These are phyloP conservation scores for Gloeostereum incarnatum DNA, from an alignment of 768 basidiomycete species.

Conservation along the genomic window DNA sequence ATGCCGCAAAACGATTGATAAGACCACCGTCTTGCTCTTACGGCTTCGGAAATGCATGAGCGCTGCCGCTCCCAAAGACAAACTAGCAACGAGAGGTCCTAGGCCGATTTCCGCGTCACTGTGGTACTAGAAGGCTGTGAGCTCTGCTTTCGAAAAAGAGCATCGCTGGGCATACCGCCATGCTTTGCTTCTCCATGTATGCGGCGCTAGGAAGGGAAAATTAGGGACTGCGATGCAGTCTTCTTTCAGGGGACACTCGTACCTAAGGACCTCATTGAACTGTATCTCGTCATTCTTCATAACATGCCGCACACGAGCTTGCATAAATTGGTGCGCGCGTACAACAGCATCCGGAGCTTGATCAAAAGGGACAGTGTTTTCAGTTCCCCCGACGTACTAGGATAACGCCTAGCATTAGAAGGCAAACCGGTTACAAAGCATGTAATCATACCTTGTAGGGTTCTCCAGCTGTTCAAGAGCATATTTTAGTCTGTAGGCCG, in stretches of 20 bases:
- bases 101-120: slow-evolving; percentile 71
- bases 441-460: slow-evolving; percentile 56
- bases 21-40: slow-evolving; percentile 21
- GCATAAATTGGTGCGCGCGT: slow-evolving; percentile 49
- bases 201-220: slow-evolving; percentile 38
- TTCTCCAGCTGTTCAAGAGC: slow-evolving; percentile 47
- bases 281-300: slow-evolving; percentile 22
- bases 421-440: neutral
- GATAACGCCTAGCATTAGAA: too few species aligned
- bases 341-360: slow-evolving; percentile 49
- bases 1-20: slow-evolving; percentile 51
- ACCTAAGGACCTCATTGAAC: slow-evolving; percentile 76
- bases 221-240: slow-evolving; percentile 1
- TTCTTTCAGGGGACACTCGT: neutral
- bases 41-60: slow-evolving; percentile 66
- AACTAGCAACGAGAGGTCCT: slow-evolving; percentile 62
- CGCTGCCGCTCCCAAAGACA: slow-evolving; percentile 71
- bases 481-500: neutral
- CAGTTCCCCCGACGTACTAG: slow-evolving; percentile 74
- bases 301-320: slow-evolving; percentile 39
- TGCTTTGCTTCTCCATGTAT: slow-evolving; percentile 80
- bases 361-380: slow-evolving; percentile 59
- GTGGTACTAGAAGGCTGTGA: slow-evolving; percentile 45
- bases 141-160: slow-evolving; percentile 3
- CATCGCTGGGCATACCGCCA: slow-evolving; percentile 48